Conservation (phyloP, 345 rosid genomes). For the Heritiera littoralis region DNA sequence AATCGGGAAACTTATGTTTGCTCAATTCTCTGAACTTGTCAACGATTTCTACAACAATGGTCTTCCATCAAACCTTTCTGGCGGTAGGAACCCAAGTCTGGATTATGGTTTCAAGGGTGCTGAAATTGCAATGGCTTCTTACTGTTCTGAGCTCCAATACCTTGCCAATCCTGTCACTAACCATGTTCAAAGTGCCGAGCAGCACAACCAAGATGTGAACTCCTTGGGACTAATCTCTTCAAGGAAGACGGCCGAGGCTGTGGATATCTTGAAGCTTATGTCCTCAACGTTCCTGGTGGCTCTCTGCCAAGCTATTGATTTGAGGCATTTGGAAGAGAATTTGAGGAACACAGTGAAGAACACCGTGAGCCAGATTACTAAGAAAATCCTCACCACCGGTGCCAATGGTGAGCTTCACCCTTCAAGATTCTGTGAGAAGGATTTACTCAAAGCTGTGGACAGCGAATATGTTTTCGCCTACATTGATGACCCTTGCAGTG, state of each 20-base stretch:
- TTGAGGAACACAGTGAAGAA: slow-evolving; percentile 45
- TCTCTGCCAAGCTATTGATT: slow-evolving; percentile 61
- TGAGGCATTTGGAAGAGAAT: slow-evolving; percentile 67
- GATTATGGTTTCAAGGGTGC: slow-evolving; percentile 82
- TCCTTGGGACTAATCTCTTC: slow-evolving; percentile 60
- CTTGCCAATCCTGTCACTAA: slow-evolving; percentile 56
- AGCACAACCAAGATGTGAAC: slow-evolving; percentile 62
- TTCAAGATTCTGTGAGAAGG: slow-evolving; percentile 69
- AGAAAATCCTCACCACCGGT: slow-evolving; percentile 53
- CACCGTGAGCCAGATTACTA: slow-evolving; percentile 52
- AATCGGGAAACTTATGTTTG: slow-evolving; percentile 56
- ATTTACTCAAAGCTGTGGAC: slow-evolving; percentile 65
- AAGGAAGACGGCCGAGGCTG: slow-evolving; percentile 60
- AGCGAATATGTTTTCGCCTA: slow-evolving; percentile 63
- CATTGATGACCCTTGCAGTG: slow-evolving; percentile 72
- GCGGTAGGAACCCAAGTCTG: slow-evolving; percentile 68
- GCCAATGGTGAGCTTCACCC: slow-evolving; percentile 70
- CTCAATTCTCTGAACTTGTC: slow-evolving; percentile 66
- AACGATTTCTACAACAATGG: slow-evolving; percentile 85
- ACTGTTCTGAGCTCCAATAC: slow-evolving; percentile 58
- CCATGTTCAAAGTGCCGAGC: slow-evolving; percentile 62
- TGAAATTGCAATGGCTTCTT: slow-evolving; percentile 73
- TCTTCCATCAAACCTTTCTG: slow-evolving; percentile 67
- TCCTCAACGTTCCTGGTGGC: slow-evolving; percentile 59
- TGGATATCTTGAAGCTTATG: slow-evolving; percentile 54